phyloP scores from a whole-genome alignment of 2,329 filamentous ascomycete genomes.

The Alternaria sp. region DNA sequence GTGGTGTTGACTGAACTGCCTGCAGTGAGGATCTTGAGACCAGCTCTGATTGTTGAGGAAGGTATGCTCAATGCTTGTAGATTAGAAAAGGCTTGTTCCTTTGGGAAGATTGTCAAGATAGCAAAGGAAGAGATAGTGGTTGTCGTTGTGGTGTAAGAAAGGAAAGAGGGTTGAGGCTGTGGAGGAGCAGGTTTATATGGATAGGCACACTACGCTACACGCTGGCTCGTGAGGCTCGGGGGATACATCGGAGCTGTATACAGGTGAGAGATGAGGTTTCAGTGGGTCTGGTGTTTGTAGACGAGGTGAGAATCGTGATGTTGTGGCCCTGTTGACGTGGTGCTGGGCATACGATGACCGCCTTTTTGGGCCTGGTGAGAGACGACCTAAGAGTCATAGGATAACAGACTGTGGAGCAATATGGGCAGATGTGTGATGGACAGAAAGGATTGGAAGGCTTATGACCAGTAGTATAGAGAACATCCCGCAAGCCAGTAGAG shows the following conservation, averaged over 20 bases:
- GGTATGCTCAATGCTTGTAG: conserved; percentile 4
- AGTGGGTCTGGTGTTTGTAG: background rate
- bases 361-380: conserved; percentile 3
- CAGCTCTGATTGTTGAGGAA: conserved; percentile 20
- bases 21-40: conserved; percentile 24
- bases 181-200: conserved; percentile 26
- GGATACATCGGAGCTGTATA: background rate
- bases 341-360: background rate
- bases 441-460: background rate
- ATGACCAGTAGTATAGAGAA: background rate
- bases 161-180: conserved; percentile 16
- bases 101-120: conserved; percentile 1
- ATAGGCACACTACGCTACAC: background rate
- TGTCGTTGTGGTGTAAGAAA: conserved; percentile 26
- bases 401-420: background rate
- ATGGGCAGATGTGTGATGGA: background rate
- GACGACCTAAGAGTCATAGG: background rate
- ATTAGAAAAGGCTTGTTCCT: background rate
- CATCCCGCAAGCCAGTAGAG: background rate
- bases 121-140: conserved; percentile 8
- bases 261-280: conserved; percentile 16
- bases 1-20: conserved; percentile 24
- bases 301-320: background rate
- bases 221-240: conserved; percentile 3
- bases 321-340: background rate